phyloP scores from a whole-genome alignment of 345 rosid genomes.

The Brassica nigra region DNA sequence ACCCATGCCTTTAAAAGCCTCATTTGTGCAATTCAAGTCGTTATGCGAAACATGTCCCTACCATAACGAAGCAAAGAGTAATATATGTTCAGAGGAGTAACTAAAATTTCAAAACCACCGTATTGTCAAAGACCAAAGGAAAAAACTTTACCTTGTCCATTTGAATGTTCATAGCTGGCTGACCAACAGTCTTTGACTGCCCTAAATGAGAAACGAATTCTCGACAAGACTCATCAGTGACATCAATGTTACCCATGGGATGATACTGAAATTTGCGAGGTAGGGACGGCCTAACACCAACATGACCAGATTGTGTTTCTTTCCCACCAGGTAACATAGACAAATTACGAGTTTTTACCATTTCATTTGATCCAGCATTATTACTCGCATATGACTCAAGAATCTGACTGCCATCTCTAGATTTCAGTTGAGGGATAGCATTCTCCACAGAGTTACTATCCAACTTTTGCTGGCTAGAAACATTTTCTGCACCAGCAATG shows the following conservation, averaged over 20 bases:
- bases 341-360: constrained; percentile 52
- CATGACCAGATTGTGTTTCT: constrained; percentile 37
- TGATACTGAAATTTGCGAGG: constrained; percentile 81
- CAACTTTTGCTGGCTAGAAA: constrained; percentile 43
- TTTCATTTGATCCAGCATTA: constrained; percentile 46
- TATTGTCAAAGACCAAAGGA: not conserved
- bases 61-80: not conserved
- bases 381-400: constrained; percentile 54
- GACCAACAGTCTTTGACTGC: constrained; percentile 48
- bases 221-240: constrained; percentile 50
- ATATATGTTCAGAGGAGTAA: not conserved
- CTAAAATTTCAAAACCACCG: not conserved
- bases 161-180: constrained; percentile 37
- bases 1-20: constrained; percentile 42
- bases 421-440: constrained; percentile 41
- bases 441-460: constrained; percentile 53
- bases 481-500: constrained; percentile 39
- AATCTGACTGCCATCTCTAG: constrained; percentile 46
- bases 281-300: constrained; percentile 48
- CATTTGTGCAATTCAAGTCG: constrained; percentile 45
- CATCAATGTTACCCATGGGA: constrained; percentile 83
- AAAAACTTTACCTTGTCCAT: constrained; percentile 58
- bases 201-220: constrained; percentile 44
- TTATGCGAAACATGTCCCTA: constrained; percentile 51
- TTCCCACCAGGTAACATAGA: constrained; percentile 9